These are phyloP conservation scores for Mollisia scopiformis DNA, from an alignment of 2,329 filamentous ascomycete genomes.

Conservation along the genomic window DNA sequence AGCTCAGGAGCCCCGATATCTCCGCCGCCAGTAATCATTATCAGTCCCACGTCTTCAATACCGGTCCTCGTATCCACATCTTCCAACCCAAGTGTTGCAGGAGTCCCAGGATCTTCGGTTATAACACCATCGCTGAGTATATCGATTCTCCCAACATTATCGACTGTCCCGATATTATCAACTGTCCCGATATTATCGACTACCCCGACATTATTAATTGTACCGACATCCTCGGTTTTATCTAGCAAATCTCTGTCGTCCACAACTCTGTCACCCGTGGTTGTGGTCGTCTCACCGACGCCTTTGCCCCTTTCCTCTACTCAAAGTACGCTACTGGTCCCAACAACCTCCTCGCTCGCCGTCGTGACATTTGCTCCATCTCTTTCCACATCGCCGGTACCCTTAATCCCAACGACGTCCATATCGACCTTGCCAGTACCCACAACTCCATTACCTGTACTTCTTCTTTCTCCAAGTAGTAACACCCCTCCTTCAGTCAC, in stretches of 20 bases:
- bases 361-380: neutral
- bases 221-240: neutral
- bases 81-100: neutral
- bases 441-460: neutral
- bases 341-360: neutral
- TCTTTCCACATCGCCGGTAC: neutral
- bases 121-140: neutral
- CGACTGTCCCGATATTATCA: too few relatives aligned
- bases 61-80: neutral
- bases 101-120: neutral
- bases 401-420: neutral
- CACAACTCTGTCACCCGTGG: neutral
- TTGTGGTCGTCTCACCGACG: neutral
- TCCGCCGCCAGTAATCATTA: neutral
- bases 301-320: neutral
- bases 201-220: too few relatives aligned
- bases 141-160: neutral
- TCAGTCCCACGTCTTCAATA: neutral
- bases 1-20: neutral
- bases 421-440: neutral
- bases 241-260: neutral
- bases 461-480: neutral
- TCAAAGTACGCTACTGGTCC: neutral
- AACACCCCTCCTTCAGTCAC: neutral
- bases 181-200: too few relatives aligned